Base-by-base conservation (phyloP, 2,329 filamentous ascomycete species). In the Alternaria panax region DNA sequence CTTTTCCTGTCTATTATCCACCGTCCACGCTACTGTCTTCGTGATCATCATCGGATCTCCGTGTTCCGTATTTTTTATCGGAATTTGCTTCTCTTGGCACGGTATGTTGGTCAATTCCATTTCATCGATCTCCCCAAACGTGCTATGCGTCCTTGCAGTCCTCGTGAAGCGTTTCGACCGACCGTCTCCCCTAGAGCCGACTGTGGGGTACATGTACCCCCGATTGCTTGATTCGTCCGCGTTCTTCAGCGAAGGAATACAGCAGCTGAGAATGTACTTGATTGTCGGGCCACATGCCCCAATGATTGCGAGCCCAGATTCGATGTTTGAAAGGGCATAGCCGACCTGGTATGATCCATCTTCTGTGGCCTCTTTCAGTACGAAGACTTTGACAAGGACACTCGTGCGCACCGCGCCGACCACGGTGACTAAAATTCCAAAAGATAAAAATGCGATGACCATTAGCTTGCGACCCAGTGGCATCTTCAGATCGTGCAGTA, bases 401-500 rank as follows among this genome's bases (percentile, higher is more conserved):
- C 54, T 61, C 8, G 65, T 62, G 20, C 67, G 54, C 9, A 62
- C 54, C 24, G 57, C 57, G 7, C 63, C 67, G 16, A 68, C 62
- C 6, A 57, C 61, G 2, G 63, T 65, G 4, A 70, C 66, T 1
- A 59, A 56, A n/a, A 68, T 32, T 5, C 66, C 64, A 12, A 68
- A 62, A 8, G 55, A 62, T 8, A 70, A 36, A 34, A 70, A 70
- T 2, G 60, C 43, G 22, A 66, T 67, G 16, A 63, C 58, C 60
- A 65, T 65, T 4, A 62, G 8, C 30, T 70, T 70, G 18, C 58
- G 51, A 9, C 41, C 45, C 5, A 66, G 47, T 5, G 65, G 64
- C 61, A 68, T 68, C 6, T 62, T 64, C 20, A 70, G 57, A 30
- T 66, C 55, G 45, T 68, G 58, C 2, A 70, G 51, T 8, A 68